Conservation (phyloP, 768 basidiomycete genomes). For the Pisolithus marmoratus region DNA sequence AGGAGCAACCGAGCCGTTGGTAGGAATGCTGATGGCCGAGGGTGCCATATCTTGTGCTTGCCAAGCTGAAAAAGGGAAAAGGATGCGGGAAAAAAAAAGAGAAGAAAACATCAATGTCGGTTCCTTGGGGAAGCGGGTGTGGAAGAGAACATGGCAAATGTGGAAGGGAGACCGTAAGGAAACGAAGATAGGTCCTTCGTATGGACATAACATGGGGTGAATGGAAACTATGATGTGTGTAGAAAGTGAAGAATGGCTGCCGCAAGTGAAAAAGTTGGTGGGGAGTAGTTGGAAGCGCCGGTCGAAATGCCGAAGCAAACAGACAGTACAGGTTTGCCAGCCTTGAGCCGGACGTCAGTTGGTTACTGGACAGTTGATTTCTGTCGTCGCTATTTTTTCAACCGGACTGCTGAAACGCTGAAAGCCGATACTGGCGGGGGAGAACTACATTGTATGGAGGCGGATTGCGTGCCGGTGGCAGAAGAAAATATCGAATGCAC, state of each 20-base stretch:
- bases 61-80: slow-evolving; percentile 57
- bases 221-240: slow-evolving; percentile 9
- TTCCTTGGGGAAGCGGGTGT: slow-evolving; percentile 31
- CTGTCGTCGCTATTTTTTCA: slow-evolving; percentile 19
- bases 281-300: slow-evolving; percentile 1
- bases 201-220: not conserved
- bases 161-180: not conserved
- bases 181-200: not conserved
- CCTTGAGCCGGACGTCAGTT: slow-evolving; percentile 31
- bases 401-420: slow-evolving; percentile 26
- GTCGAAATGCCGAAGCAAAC: slow-evolving; percentile 9
- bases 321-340: slow-evolving; percentile 15
- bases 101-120: slow-evolving; percentile 39
- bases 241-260: slow-evolving; percentile 17
- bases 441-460: slow-evolving; percentile 26
- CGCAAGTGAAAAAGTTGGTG: slow-evolving; percentile 4
- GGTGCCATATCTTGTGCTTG: slow-evolving; percentile 80
- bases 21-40: slow-evolving; percentile 69
- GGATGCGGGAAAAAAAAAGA: too few relatives aligned
- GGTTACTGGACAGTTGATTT: slow-evolving; percentile 15
- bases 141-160: slow-evolving; percentile 14
- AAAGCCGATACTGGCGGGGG: slow-evolving; percentile 7
- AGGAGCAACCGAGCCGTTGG: slow-evolving; percentile 36
- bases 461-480: slow-evolving; percentile 27
- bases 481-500: slow-evolving; percentile 39